Conservation (phyloP, 768 basidiomycete species). For the Mycena alexandri region DNA sequence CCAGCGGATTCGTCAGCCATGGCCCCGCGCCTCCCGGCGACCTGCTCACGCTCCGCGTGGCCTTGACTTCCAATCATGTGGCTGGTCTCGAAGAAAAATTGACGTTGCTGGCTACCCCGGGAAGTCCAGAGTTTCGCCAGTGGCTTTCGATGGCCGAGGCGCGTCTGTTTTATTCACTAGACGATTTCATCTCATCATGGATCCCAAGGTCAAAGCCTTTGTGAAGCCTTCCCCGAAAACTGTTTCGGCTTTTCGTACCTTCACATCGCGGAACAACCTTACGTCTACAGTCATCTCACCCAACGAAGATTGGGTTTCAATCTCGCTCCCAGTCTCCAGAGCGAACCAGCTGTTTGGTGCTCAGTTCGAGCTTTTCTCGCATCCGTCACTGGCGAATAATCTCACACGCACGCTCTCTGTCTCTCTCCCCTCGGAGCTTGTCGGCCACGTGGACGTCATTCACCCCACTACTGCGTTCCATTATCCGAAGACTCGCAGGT, state of each 20-base stretch:
- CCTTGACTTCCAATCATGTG: constrained; percentile 10
- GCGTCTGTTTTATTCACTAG: background rate
- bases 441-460: constrained; percentile 43
- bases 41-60: constrained; percentile 19
- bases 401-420: constrained; percentile 44
- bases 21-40: constrained; percentile 7
- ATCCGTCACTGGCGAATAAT: constrained; percentile 37
- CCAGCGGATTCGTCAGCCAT: constrained; percentile 14
- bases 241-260: constrained; percentile 40
- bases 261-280: constrained; percentile 42
- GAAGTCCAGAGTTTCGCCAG: background rate
- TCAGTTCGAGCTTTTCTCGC: constrained; percentile 41
- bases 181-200: background rate
- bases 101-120: background rate
- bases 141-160: constrained; percentile 7
- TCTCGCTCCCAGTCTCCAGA: constrained; percentile 42
- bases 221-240: constrained; percentile 41
- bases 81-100: background rate
- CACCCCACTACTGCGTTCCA: constrained; percentile 48
- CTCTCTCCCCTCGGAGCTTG: constrained; percentile 43
- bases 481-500: constrained; percentile 35
- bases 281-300: constrained; percentile 37
- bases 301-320: constrained; percentile 44
- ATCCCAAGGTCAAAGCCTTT: constrained; percentile 44
- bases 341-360: constrained; percentile 45